Evolutionary conservation across 148 eudicot genomes (phyloP).

Genomic region (Nepenthes mirabilis): DNA sequence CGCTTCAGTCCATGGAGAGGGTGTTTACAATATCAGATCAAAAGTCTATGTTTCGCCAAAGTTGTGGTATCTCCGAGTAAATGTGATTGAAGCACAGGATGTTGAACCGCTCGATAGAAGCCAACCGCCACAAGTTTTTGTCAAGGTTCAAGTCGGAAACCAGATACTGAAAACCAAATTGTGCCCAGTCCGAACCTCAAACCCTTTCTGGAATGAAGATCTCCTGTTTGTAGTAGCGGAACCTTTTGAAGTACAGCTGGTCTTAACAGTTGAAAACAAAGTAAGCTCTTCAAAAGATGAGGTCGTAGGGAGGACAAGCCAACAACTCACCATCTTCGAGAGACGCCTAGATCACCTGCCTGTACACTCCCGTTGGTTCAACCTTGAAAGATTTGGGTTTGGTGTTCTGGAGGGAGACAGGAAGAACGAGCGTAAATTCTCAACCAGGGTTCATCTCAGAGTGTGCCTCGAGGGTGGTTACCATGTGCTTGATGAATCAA

Average conservation of each 20-base stretch:
- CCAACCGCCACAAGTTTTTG: slow-evolving; percentile 18
- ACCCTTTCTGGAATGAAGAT: slow-evolving; percentile 36
- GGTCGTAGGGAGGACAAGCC: slow-evolving; percentile 23
- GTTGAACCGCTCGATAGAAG: slow-evolving; percentile 25
- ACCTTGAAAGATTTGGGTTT: slow-evolving; percentile 27
- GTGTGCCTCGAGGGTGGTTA: slow-evolving; percentile 36
- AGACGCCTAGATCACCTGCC: slow-evolving; percentile 26
- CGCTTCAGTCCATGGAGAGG: slow-evolving; percentile 23
- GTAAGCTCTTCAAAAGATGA: slow-evolving; percentile 23
- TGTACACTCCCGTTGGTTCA: slow-evolving; percentile 33
- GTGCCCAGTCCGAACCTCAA: slow-evolving; percentile 14
- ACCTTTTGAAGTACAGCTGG: slow-evolving; percentile 28
- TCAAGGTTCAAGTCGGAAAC: slow-evolving; percentile 27
- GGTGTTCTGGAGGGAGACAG: slow-evolving; percentile 26
- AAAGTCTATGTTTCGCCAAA: slow-evolving; percentile 35
- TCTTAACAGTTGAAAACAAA: slow-evolving; percentile 24
- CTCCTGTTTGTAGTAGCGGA: slow-evolving; percentile 33
- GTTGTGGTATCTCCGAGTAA: slow-evolving; percentile 33
- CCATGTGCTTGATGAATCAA: slow-evolving; percentile 36
- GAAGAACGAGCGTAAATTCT: slow-evolving; percentile 27
- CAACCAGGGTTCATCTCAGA: slow-evolving; percentile 26
- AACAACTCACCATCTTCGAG: slow-evolving; percentile 22
- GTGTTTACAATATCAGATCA: slow-evolving; percentile 25
- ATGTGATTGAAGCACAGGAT: slow-evolving; percentile 37
- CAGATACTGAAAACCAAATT: slow-evolving; percentile 24